A percentile compares a stretch with the other conserved stretches of the same genome.
These are phyloP conservation scores for Skeletonema menzelii DNA, from an alignment of 108 stramenopile genomes.

Conservation along the genomic window DNA sequence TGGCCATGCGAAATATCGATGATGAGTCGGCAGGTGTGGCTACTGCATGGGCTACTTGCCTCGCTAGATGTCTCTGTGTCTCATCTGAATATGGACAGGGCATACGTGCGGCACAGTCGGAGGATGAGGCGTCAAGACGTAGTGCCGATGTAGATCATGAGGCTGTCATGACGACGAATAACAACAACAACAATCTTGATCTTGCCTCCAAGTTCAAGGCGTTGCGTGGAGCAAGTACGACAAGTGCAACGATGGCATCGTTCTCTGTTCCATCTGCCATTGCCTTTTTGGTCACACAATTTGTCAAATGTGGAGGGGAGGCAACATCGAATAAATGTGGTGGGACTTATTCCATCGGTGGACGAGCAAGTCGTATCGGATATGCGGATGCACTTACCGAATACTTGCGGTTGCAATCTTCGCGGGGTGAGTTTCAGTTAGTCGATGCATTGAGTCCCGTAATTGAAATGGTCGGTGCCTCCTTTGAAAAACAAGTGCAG, in stretches of 20 bases:
- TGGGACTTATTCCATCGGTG: slow-evolving; percentile 74
- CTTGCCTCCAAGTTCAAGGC: slow-evolving; percentile 52
- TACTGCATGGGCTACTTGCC: slow-evolving; percentile 64
- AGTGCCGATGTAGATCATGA: slow-evolving; percentile 47
- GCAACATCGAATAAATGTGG: slow-evolving; percentile 57
- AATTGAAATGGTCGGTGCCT: slow-evolving; percentile 71
- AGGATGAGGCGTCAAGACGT: slow-evolving; percentile 40
- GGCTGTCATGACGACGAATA: slow-evolving; percentile 5
- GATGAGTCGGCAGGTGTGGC: slow-evolving; percentile 74
- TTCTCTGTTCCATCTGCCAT: slow-evolving; percentile 54
- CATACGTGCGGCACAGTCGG: slow-evolving; percentile 37
- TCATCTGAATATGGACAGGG: slow-evolving; percentile 54
- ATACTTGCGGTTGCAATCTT: slow-evolving; percentile 56
- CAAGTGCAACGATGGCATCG: slow-evolving; percentile 42
- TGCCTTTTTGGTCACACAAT: slow-evolving; percentile 60
- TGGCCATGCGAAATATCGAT: slow-evolving; percentile 77
- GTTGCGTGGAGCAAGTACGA: slow-evolving; percentile 37
- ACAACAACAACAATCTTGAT: slow-evolving; percentile 20
- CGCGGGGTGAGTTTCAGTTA: slow-evolving; percentile 42
- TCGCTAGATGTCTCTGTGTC: slow-evolving; percentile 75
- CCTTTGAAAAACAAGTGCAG: slow-evolving; percentile 67
- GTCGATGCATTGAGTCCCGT: slow-evolving; percentile 51
- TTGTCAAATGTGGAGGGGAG: slow-evolving; percentile 84
- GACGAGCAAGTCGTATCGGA: slow-evolving; percentile 78
- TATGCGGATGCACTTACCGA: slow-evolving; percentile 52